Conservation (phyloP, 345 rosid species). For the Aquilaria sinensis region DNA sequence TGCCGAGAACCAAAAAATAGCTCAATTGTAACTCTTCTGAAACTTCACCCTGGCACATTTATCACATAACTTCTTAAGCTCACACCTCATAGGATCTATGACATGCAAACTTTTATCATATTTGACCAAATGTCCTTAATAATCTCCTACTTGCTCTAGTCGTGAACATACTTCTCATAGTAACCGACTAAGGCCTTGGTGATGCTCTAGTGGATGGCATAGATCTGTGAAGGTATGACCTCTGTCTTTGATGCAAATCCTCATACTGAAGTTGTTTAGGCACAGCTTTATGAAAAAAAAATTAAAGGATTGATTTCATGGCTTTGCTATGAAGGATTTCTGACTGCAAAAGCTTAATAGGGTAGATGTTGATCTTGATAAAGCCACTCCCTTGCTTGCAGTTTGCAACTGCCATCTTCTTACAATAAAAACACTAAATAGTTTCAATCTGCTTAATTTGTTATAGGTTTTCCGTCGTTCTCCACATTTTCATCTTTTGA, state of each 20-base stretch:
- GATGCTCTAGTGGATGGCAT: conserved; percentile 87
- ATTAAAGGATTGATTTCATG: conserved; percentile 50
- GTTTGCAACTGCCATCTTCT: conserved; percentile 84
- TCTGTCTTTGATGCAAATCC: conserved; percentile 64
- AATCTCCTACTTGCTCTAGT: conserved; percentile 87
- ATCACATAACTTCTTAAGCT: conserved; percentile 97
- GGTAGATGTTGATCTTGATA: conserved; percentile 73
- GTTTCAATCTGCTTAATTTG: conserved; percentile 16
- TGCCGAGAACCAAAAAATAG: conserved; percentile 1
- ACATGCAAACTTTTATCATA: conserved; percentile 84
- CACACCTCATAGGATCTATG: conserved; percentile 88
- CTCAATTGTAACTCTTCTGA: conserved; percentile 94
- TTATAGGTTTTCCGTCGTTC: too few relatives aligned
- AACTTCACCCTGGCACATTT: conserved; percentile 89
- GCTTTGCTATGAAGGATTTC: conserved; percentile 83
- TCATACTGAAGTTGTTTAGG: conserved; percentile 63
- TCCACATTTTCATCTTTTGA: too few relatives aligned
- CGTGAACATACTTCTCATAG: conserved; percentile 83
- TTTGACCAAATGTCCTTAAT: conserved; percentile 62
- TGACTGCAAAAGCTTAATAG: conserved; percentile 68
- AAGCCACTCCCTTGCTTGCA: conserved; percentile 73
- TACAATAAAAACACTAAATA: conserved; percentile 74
- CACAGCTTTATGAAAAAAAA: conserved; percentile 59
- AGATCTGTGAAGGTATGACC: conserved; percentile 75
- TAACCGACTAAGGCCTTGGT: conserved; percentile 80